Conservation (phyloP, 1,284 basidiomycete genomes). For the Prillingera fragicola region DNA sequence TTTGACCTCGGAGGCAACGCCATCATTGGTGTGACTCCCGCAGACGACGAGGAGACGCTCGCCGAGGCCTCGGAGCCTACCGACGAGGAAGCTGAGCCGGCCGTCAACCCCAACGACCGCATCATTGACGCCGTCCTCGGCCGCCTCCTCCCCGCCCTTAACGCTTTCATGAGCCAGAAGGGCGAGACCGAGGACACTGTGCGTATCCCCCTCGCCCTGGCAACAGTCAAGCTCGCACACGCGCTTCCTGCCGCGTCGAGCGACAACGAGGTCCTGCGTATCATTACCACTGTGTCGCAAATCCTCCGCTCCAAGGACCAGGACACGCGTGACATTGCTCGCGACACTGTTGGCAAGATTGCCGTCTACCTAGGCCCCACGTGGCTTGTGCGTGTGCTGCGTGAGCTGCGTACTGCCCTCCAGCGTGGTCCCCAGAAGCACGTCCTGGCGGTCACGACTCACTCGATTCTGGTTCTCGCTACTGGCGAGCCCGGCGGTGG, state of each 20-base stretch:
- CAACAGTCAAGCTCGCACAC: constrained; percentile 77
- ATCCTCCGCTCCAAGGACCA: constrained; percentile 87
- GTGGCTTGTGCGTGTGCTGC: constrained; percentile 68
- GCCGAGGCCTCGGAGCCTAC: constrained; percentile 24
- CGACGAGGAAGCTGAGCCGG: constrained; percentile 18
- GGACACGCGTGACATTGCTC: constrained; percentile 82
- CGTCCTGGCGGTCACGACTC: constrained; percentile 77
- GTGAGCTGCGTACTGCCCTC: constrained; percentile 76
- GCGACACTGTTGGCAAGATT: constrained; percentile 81
- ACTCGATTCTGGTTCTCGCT: constrained; percentile 74
- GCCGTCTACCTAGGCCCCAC: constrained; percentile 65
- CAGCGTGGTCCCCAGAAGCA: constrained; percentile 90
- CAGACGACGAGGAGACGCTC: constrained; percentile 35
- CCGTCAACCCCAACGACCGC: constrained; percentile 25
- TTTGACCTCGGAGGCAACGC: constrained; percentile 63
- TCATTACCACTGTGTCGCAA: constrained; percentile 80
- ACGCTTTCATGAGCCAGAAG: constrained; percentile 72
- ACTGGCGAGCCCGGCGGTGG: constrained; percentile 57
- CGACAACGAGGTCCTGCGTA: constrained; percentile 67
- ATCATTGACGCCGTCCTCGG: constrained; percentile 73
- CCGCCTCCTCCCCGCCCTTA: constrained; percentile 68
- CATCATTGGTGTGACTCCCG: constrained; percentile 22
- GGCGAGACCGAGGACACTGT: constrained; percentile 78
- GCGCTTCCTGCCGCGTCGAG: constrained; percentile 67
- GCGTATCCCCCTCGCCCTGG: constrained; percentile 81